Conservation (phyloP, 495 filamentous ascomycete species). For the Penicillium lividum region DNA sequence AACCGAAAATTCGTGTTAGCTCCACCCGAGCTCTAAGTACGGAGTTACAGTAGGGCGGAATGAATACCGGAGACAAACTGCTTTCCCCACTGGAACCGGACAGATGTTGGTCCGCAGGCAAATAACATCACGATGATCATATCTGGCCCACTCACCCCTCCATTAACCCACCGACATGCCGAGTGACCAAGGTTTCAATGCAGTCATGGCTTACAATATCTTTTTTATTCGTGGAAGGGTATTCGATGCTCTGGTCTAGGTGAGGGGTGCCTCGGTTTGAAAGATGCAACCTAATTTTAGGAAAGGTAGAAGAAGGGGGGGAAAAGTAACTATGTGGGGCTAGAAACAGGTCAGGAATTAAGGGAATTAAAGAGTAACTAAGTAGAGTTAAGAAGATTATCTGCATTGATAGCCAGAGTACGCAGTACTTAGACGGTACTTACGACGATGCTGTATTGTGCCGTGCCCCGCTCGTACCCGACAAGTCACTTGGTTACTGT, state of each 20-base stretch:
- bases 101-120: conserved; percentile 19
- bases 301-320: neutral
- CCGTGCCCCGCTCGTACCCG: neutral
- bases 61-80: neutral
- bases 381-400: neutral
- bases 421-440: neutral
- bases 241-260: no score
- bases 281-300: no score
- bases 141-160: conserved; percentile 15
- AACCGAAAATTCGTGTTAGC: conserved; percentile 5
- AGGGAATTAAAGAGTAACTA: no score
- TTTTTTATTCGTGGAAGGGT: neutral
- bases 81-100: conserved; percentile 44
- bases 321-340: neutral
- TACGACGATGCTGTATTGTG: neutral
- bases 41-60: neutral
- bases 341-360: neutral
- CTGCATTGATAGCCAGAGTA: neutral
- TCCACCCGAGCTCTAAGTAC: conserved; percentile 11
- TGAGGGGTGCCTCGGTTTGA: neutral
- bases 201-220: neutral
- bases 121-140: conserved; percentile 24
- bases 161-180: neutral
- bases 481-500: neutral
- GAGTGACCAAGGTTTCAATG: neutral